phyloP scores from a whole-genome alignment of 1,284 basidiomycete species.

The Hemileia vastatrix region DNA sequence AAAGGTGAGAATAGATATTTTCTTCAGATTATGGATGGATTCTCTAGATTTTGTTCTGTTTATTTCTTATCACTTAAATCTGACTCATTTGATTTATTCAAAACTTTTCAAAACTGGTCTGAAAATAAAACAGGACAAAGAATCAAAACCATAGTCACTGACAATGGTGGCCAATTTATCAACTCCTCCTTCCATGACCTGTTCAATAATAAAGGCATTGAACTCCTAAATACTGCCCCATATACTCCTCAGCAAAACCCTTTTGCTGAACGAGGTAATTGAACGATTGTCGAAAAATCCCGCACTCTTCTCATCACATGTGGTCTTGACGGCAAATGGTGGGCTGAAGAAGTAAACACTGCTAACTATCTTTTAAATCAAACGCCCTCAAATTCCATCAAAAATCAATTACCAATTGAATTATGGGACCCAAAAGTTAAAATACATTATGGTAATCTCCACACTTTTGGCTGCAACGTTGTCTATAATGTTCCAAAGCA shows the following conservation, averaged over 20 bases:
- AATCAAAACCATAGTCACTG: background rate
- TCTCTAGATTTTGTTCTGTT: background rate
- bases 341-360: constrained; percentile 7
- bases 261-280: background rate
- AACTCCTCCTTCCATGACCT: background rate
- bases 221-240: background rate
- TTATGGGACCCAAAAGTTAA: too few species aligned
- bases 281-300: constrained; percentile 1
- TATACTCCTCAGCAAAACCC: constrained; percentile 7
- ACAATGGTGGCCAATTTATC: constrained; percentile 6
- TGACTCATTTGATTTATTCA: background rate
- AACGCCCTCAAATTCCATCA: background rate
- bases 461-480: too few species aligned
- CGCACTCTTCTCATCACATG: background rate
- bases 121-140: background rate
- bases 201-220: background rate
- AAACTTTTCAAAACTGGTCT: background rate
- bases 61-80: background rate
- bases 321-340: background rate
- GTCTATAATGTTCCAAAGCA: too few species aligned
- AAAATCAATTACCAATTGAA: too few species aligned
- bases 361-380: background rate
- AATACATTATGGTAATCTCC: too few species aligned
- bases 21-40: background rate
- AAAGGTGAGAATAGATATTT: background rate